Conservation (phyloP, 2,329 filamentous ascomycete species). For the Cercospora berteroae region DNA sequence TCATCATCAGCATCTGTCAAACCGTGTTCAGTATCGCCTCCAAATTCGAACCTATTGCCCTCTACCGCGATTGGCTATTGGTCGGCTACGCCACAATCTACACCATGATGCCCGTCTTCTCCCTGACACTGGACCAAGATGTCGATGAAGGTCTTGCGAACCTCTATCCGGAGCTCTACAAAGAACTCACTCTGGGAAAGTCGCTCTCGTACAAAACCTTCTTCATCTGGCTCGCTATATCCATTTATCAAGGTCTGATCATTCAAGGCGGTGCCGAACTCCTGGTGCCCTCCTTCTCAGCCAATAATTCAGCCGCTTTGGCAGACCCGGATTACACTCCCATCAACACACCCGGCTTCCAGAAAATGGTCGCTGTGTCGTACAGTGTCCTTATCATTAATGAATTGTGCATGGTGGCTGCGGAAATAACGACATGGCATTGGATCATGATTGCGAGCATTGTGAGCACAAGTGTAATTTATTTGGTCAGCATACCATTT, state of each 20-base stretch:
- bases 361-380: slow-evolving; percentile 77
- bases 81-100: slow-evolving; percentile 97
- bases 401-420: slow-evolving; percentile 94
- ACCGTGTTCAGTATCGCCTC: slow-evolving; percentile 96
- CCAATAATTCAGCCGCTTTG: slow-evolving; percentile 17
- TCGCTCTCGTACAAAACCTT: slow-evolving; percentile 90
- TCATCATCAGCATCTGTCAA: slow-evolving; percentile 94
- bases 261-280: slow-evolving; percentile 94
- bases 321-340: slow-evolving; percentile 20
- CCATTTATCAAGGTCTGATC: slow-evolving; percentile 89
- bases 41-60: slow-evolving; percentile 85
- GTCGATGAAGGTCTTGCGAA: slow-evolving; percentile 92
- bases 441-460: slow-evolving; percentile 84
- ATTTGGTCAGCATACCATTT: slow-evolving; percentile 79
- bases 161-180: slow-evolving; percentile 95
- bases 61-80: slow-evolving; percentile 95
- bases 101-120: slow-evolving; percentile 89
- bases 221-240: slow-evolving; percentile 94
- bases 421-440: slow-evolving; percentile 97
- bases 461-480: slow-evolving; percentile 77
- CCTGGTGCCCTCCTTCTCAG: slow-evolving; percentile 68
- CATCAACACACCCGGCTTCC: slow-evolving; percentile 34
- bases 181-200: slow-evolving; percentile 86
- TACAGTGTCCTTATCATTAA: slow-evolving; percentile 92
- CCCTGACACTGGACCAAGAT: slow-evolving; percentile 88